Evolutionary conservation across 257 asterid species (phyloP).

Genomic region (Forsythia suspensa): DNA sequence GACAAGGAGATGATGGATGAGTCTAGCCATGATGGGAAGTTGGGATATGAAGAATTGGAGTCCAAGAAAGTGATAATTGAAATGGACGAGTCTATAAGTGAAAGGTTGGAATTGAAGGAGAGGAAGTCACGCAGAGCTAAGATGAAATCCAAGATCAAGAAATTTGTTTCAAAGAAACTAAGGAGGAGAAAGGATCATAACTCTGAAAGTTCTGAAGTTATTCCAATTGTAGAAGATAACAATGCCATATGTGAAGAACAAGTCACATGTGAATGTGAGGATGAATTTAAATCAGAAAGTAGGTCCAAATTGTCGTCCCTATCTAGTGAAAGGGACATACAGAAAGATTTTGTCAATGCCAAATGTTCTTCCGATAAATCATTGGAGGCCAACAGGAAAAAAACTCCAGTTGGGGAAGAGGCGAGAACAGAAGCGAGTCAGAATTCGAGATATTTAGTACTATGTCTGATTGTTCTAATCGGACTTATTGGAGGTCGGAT

Average conservation of each 20-base stretch:
- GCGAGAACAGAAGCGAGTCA: neutral
- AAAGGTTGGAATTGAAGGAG: constrained; percentile 28
- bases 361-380: neutral
- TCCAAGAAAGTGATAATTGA: constrained; percentile 21
- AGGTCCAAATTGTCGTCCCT: constrained; percentile 17
- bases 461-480: constrained; percentile 49
- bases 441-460: constrained; percentile 30
- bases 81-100: constrained; percentile 27
- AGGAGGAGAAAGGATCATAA: constrained; percentile 27
- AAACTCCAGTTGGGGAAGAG: neutral
- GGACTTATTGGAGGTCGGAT: constrained; percentile 55
- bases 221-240: neutral
- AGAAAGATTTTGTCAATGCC: constrained; percentile 2
- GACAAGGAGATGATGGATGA: constrained; percentile 25
- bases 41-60: constrained; percentile 24
- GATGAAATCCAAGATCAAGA: constrained; percentile 59
- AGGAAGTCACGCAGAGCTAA: constrained; percentile 42
- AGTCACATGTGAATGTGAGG: constrained; percentile 2
- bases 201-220: constrained; percentile 7
- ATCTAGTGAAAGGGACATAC: constrained; percentile 16
- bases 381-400: constrained; percentile 22
- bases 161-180: constrained; percentile 45
- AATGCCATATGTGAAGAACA: constrained; percentile 14
- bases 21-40: constrained; percentile 7
- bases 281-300: neutral